Evolutionary conservation across 164 flowering plant species (phyloP).

Genomic region (Macadamia tetraphylla): DNA sequence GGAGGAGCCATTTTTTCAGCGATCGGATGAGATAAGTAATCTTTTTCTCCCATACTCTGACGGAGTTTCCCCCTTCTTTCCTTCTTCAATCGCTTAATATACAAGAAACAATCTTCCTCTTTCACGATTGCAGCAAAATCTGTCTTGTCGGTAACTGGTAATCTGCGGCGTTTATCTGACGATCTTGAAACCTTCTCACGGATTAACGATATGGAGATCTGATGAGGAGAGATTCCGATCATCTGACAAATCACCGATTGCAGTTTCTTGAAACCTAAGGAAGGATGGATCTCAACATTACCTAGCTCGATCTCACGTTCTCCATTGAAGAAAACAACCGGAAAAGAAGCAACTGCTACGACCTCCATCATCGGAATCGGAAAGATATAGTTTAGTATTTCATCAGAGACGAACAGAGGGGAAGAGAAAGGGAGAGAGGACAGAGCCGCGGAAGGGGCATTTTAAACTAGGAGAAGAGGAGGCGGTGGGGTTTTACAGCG

Average conservation of each 20-base stretch:
- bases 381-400: too few relatives aligned
- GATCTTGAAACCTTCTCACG: conserved; percentile 13
- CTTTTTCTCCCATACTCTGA: background rate
- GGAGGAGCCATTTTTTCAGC: conserved; percentile 4
- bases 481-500: background rate
- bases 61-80: conserved; percentile 12
- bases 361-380: conserved; percentile 9
- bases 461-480: background rate
- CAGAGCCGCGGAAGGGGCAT: conserved; percentile 1
- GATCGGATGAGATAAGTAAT: background rate
- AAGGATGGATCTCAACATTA: conserved; percentile 21
- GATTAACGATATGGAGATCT: conserved; percentile 43
- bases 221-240: conserved; percentile 55
- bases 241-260: conserved; percentile 30
- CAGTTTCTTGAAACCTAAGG: conserved; percentile 33
- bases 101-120: conserved; percentile 29
- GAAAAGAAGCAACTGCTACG: conserved; percentile 17
- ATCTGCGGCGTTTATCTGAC: conserved; percentile 14
- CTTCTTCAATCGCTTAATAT: conserved; percentile 22
- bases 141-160: conserved; percentile 37
- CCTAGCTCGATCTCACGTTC: conserved; percentile 46
- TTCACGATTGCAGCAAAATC: conserved; percentile 29
- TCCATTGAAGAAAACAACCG: conserved; percentile 62
- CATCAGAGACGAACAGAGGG: too few relatives aligned
- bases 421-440: too few relatives aligned